These are phyloP conservation scores for Paraurostyla sp. DNA, from an alignment of 73 alveolate species.

Conservation along the genomic window DNA sequence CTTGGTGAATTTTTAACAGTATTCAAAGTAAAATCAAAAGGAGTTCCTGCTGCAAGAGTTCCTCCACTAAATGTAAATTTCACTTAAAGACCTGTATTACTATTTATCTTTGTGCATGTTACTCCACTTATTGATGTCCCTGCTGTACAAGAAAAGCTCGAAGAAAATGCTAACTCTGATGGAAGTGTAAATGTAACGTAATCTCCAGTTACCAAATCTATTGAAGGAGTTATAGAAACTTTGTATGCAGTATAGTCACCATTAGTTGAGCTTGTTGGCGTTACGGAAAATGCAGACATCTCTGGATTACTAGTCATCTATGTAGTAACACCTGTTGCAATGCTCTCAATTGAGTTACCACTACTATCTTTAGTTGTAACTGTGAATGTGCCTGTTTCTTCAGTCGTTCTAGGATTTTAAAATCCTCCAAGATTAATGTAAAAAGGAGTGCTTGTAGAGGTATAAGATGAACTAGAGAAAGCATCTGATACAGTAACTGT, in stretches of 20 bases:
- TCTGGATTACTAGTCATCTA: conserved; percentile 5
- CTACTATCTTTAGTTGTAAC: conserved; percentile 19
- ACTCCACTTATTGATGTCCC: background rate
- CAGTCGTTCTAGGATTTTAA: conserved; percentile 27
- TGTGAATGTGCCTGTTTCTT: background rate
- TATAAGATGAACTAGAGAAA: background rate
- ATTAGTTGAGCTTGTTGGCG: conserved; percentile 33
- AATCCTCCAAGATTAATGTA: background rate
- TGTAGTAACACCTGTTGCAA: conserved; percentile 29
- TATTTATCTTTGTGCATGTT: background rate
- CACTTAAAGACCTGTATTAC: background rate
- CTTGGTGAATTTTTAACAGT: conserved; percentile 30
- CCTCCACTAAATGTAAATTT: conserved; percentile 19
- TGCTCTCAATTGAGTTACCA: conserved; percentile 15
- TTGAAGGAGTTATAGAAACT: conserved; percentile 18
- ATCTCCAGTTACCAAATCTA: background rate
- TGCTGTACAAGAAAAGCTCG: background rate
- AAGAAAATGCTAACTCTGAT: background rate
- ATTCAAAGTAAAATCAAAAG: background rate
- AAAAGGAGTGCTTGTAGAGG: background rate
- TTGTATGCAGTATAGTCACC: conserved; percentile 65
- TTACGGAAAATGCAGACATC: conserved; percentile 15
- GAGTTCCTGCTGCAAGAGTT: conserved; percentile 4
- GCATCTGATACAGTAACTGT: background rate
- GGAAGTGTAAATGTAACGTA: background rate